Base-by-base conservation (phyloP, 2,329 filamentous ascomycete genomes). In the Talaromyces sp. region DNA sequence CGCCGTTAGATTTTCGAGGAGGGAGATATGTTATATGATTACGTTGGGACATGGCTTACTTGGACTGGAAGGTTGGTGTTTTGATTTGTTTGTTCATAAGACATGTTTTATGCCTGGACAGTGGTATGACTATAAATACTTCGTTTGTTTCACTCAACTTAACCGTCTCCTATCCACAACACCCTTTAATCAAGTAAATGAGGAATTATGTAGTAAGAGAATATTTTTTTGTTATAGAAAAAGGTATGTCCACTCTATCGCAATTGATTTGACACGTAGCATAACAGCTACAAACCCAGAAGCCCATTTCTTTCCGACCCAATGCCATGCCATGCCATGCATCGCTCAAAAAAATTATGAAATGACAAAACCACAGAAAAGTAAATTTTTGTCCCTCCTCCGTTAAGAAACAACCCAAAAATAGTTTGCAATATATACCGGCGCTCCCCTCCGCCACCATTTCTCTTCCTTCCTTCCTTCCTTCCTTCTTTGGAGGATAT, bases 261-360 rank as follows among this genome's bases (percentile, higher is more conserved):
- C 48, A 64, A 60, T 56, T 56, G 52, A 56, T 56, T 56, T 56
- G 52, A 56, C 33, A 56, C 33, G 52, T 56, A 56, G 52, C 22
- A 59, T 59, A 27, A 45, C 56, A 43, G 39, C 37, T 59, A 43
- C 39, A 31, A 62, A 65, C 60, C 54, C 50, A 65, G 60, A 61
- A 59, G 35, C 52, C 64, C 50, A 65, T 65, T 65, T 65, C 58
- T 57, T 65, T 65, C 60, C 64, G 43, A 65, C 59, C 64, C 60
- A 61, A 64, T 64, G 62, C 62, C 56, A 59, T 59, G 56, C 56
- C 62, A 65, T 65, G 64, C 64, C 64, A 65, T 65, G 64, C 64
- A 65, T 65, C 64, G 64, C 64, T 65, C 64, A 65, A 65, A 65
- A 56, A 54, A 37, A 2, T 54, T 22, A 35, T 35, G n/a, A 35